These are phyloP conservation scores for Butyriboletus loyo DNA, from an alignment of 768 basidiomycete species.

Conservation along the genomic window DNA sequence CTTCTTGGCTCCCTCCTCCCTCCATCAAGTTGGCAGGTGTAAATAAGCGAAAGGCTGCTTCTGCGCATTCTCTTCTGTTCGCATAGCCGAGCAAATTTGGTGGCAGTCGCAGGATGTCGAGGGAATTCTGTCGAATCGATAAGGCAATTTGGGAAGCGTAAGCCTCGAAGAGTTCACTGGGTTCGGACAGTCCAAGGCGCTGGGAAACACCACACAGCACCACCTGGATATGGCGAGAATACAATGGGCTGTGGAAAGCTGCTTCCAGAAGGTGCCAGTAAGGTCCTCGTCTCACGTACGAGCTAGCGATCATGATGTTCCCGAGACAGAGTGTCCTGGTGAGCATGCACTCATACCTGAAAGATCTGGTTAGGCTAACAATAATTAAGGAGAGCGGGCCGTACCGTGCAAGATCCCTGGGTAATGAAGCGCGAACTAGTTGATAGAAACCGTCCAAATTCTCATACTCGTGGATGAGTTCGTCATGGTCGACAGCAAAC, in stretches of 20 bases:
- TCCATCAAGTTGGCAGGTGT: constrained; percentile 64
- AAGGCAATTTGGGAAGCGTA: constrained; percentile 77
- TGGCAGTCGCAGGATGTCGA: constrained; percentile 61
- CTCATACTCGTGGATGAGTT: constrained; percentile 29
- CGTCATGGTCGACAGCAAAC: constrained; percentile 41
- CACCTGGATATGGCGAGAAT: constrained; percentile 38
- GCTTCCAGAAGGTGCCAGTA: constrained; percentile 89
- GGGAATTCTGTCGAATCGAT: constrained; percentile 51
- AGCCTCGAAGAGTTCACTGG: constrained; percentile 67
- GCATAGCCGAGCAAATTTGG: constrained; percentile 73
- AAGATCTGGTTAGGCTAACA: constrained; percentile 8
- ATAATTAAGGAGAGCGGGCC: constrained; percentile 20
- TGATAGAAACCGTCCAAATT: constrained; percentile 41
- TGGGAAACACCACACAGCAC: constrained; percentile 60
- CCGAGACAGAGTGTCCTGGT: constrained; percentile 69
- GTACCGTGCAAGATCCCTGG: constrained; percentile 47
- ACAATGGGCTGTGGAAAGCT: constrained; percentile 34
- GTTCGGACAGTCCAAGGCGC: constrained; percentile 60
- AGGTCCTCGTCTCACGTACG: constrained; percentile 71
- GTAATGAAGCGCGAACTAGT: constrained; percentile 44
- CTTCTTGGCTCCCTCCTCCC: constrained; percentile 29
- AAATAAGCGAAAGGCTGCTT: constrained; percentile 62
- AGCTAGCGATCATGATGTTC: constrained; percentile 77
- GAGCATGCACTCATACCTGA: constrained; percentile 72
- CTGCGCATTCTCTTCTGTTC: constrained; percentile 62